Evolutionary conservation across 129 eudicot genomes (phyloP), one percentile per base, ranked within the genome.

Genomic region (Centrapalus pauciflorus): DNA sequence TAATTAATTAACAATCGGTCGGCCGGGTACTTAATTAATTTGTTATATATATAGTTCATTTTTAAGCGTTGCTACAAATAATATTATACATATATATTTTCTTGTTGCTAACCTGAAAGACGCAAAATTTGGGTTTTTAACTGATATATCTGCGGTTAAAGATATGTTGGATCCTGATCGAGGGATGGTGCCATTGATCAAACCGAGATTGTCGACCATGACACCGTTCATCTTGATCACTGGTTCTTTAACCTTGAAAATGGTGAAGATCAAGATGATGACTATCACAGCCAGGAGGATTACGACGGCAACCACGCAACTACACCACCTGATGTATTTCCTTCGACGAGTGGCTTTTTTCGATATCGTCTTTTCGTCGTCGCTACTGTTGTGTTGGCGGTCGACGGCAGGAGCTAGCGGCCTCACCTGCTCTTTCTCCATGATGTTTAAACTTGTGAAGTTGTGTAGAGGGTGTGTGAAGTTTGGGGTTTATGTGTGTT

Each of bases 41-140:
- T 43, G 50, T 43, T n/a, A 43, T 25, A 4, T 54, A n/a, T n/a
- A n/a, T n/a, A n/a, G n/a, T n/a, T n/a, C n/a, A n/a, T n/a, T n/a
- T n/a, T n/a, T n/a, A 24, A 55, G 1, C 4, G 2, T 12, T 24
- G 8, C 7, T 20, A 12, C 2, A 11, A 55, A 55, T 7, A 37
- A 55, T 16, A 55, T n/a, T 55, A 55, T 3, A 2, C 16, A 38
- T 69, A 2, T 0, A 11, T 24, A 24, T 45, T 2, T 48, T 7
- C 2, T 61, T 4, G 10, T 28, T 61, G 20, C 66, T 55, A 14
- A 74, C 79, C 74, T 85, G 81, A 91, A 85, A 30, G 94, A 74
- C 6, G 90, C 84, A 38, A 8, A 84, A 40, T 91, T 91, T 0
- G 97, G 97, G 46, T 91, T 91, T 72, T 85, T 85, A 56, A 87